Percentiles rank a stretch among this genome's conserved stretches.
Evolutionary conservation across 768 basidiomycete species (phyloP).

Genomic region (Pleurotus salmoneostramineus): DNA sequence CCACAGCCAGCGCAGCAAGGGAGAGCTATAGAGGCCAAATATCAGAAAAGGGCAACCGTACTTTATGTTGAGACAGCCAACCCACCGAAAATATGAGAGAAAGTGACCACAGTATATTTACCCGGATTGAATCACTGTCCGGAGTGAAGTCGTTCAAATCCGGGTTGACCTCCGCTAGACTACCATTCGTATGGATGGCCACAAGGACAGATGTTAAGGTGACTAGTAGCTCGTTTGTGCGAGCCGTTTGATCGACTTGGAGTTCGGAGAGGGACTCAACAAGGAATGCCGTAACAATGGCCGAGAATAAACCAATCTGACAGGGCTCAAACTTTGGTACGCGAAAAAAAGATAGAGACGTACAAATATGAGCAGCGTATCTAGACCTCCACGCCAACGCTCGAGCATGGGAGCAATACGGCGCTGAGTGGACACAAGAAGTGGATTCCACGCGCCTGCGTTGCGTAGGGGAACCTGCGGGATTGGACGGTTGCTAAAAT

Average conservation of each 20-base stretch:
- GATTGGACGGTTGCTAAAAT: conserved; percentile 8
- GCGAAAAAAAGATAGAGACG: too few species aligned
- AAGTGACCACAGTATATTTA: conserved; percentile 15
- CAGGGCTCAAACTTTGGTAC: too few species aligned
- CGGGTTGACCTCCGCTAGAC: background rate
- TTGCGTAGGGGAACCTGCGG: background rate
- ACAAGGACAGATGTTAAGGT: background rate
- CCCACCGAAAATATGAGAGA: conserved; percentile 15
- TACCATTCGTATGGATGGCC: background rate
- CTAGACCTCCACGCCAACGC: background rate
- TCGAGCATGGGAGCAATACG: background rate
- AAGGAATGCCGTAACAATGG: conserved; percentile 15
- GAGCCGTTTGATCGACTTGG: conserved; percentile 47
- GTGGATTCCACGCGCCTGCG: background rate
- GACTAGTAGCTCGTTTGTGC: conserved; percentile 23
- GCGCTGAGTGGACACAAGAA: background rate
- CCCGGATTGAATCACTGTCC: conserved; percentile 9
- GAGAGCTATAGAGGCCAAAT: too few species aligned
- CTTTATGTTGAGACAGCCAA: too few species aligned
- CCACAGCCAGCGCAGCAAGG: conserved; percentile 15
- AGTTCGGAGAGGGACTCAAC: conserved; percentile 12
- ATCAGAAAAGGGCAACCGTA: too few species aligned
- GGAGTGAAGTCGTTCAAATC: conserved; percentile 7
- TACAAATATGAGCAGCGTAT: conserved; percentile 2
- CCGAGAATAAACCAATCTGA: conserved; percentile 17